Base-by-base conservation (phyloP, 768 basidiomycete species). In the Rossbeevera mucosa region DNA sequence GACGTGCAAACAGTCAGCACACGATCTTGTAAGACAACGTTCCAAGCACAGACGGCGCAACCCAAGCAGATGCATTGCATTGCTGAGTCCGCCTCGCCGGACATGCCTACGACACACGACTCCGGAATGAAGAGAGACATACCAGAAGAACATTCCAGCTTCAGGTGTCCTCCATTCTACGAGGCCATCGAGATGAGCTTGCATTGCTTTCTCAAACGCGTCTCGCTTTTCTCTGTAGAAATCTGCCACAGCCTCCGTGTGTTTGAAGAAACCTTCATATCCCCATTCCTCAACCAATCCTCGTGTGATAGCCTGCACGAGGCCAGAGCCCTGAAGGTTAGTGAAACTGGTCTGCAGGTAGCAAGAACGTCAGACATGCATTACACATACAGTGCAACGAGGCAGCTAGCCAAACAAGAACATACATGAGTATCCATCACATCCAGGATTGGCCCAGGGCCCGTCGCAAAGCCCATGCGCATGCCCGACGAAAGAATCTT, bases 121-220 rank as follows among this genome's bases (percentile, higher is more conserved):
- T 14, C 54, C 52, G 45, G 49, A 56, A 20, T 47, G 53, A 59
- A 45, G 9, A 31, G 46, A 46, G 42, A 63, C 81, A 22, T 36
- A 85, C 88, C 90, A 94, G 66, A 91, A 83, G 75, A 95, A 94
- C 89, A 94, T 89, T 56, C 90, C 88, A 21, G 88, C 82, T 59
- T 85, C 82, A 8, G 89, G 90, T 0, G 74, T 68, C 49, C 64
- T 72, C 86, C 86, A 88, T 66, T 86, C 81, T 16, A 83, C 91
- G 28, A 94, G 73, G 3, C 83, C 91, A 45, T 74, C 71, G n/a
- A 96, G 79, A 67, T 95, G 80, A 62, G 79, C 81, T 61, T 79
- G 75, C 75, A 93, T 82, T 45, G 87, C 85, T 2, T 64, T 67
- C 67, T 91, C 87, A 66, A 96, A 95, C 20, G 83, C 74, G 59